phyloP scores from a whole-genome alignment of 768 basidiomycete genomes.

The Fomitopsis pulvina region DNA sequence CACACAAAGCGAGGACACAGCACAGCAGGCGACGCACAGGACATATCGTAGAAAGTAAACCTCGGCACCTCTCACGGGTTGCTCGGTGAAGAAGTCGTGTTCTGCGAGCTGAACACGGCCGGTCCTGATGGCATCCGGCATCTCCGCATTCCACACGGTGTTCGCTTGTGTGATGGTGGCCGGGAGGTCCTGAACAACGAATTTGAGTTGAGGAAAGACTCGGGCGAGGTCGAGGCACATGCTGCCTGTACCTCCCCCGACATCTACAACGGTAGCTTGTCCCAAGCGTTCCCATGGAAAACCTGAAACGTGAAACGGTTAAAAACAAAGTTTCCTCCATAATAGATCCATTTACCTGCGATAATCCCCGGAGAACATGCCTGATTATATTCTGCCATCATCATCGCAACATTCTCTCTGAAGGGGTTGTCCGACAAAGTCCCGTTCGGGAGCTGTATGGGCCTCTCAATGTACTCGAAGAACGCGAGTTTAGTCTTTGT shows the following conservation, averaged over 20 bases:
- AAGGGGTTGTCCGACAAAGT: neutral
- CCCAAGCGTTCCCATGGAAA: constrained; percentile 9
- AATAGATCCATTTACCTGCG: neutral
- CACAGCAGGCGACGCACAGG: neutral
- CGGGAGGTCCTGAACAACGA: constrained; percentile 17
- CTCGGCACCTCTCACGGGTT: neutral
- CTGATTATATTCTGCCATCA: neutral
- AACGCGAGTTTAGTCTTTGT: too few relatives aligned
- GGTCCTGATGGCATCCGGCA: neutral
- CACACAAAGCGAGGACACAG: neutral
- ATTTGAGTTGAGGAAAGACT: constrained; percentile 10
- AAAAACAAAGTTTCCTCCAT: neutral
- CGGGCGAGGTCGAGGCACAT: constrained; percentile 11
- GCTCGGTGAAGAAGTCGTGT: constrained; percentile 5
- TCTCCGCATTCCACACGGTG: constrained; percentile 3
- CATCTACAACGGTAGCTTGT: constrained; percentile 11
- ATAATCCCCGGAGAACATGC: neutral
- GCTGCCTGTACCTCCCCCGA: constrained; percentile 11
- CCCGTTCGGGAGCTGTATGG: too few relatives aligned
- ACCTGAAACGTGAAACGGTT: neutral
- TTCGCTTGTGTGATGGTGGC: constrained; percentile 8
- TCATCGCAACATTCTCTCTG: neutral
- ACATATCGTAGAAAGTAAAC: constrained; percentile 5
- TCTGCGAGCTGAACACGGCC: neutral
- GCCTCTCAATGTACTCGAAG: too few relatives aligned